These are phyloP conservation scores for Cryptococcus sp. DNA, from an alignment of 1,284 basidiomycete species.

Conservation along the genomic window DNA sequence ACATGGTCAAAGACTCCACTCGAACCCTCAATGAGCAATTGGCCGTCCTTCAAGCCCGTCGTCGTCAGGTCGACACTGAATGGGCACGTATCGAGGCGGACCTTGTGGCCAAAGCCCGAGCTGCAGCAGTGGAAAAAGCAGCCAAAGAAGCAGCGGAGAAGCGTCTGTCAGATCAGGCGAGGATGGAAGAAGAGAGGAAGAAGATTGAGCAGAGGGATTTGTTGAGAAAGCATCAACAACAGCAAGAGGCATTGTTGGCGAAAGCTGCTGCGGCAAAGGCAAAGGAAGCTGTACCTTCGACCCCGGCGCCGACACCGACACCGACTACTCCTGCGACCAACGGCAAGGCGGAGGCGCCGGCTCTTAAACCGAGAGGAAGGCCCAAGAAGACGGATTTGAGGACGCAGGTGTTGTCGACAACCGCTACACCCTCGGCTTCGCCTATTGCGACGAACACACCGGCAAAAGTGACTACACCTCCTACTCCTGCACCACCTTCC, in stretches of 20 bases:
- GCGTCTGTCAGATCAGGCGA: too few species aligned
- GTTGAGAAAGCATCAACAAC: too few species aligned
- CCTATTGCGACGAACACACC: background rate
- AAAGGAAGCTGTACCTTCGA: too few species aligned
- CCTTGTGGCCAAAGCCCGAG: background rate
- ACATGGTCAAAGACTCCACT: constrained; percentile 24
- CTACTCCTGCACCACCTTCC: background rate
- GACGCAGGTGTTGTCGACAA: background rate
- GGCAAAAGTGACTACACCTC: background rate
- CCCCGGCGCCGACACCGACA: too few species aligned
- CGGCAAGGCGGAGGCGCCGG: background rate
- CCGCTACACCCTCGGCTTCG: background rate
- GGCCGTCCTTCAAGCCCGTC: constrained; percentile 16
- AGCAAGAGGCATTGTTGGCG: too few species aligned
- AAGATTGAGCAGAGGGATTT: too few species aligned
- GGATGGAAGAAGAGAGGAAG: too few species aligned
- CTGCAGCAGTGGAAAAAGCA: background rate
- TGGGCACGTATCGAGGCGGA: background rate
- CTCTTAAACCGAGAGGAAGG: background rate
- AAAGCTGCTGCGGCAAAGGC: too few species aligned
- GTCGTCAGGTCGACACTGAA: background rate
- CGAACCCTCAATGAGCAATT: constrained; percentile 25
- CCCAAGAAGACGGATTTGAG: too few species aligned
- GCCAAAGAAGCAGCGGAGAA: too few species aligned
- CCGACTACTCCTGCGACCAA: background rate